Evolutionary conservation across 352 stramenopile species (phyloP), one percentile per base, ranked within the genome.

Genomic region (Pythium volutum): DNA sequence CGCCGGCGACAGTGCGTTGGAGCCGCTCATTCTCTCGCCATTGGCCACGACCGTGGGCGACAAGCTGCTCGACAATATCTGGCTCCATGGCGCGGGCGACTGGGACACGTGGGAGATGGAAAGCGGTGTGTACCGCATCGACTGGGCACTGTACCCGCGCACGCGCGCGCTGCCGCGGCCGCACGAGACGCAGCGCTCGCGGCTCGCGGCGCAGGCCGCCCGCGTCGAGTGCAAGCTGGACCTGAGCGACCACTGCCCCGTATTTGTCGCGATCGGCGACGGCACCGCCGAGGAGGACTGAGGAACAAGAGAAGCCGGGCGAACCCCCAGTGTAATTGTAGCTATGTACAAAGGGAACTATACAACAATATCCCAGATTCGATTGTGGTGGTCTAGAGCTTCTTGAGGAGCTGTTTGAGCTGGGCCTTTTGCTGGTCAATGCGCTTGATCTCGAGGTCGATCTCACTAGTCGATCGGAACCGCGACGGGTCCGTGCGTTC

Each of bases 51-150:
- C 76, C 10, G 71, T 91, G 2, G 84, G 74, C 15, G 73, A 69
- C 33, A 87, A 75, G 49, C 59, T 91, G 1, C 85, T 83, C 52
- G 79, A 91, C 63, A 91, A 91, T 59, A 76, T 91, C 59, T 89
- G 76, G 73, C 50, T 91, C 22, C 49, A 75, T 11, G 34, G 33
- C 23, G 26, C 46, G 27, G 38, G 15, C 14, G 72, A 60, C 23
- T 52, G 38, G 15, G n/a, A 22, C 8, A 69, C 50, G 11, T 27
- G 61, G 39, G 22, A n/a, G 7, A 51, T 70, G 11, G 50, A 64
- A 36, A 85, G 74, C 36, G 79, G 79, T 27, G 79, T 91, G 12
- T 70, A 77, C 20, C 79, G 79, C 22, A 73, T 87, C 51, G 81
- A 91, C 60, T 87, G 77, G 75, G 59, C 57, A 53, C 85, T 75